A percentile compares a stretch with the other conserved stretches of the same genome.
phyloP scores from a whole-genome alignment of 805 yeast species.

The Candida endomychidarum region DNA sequence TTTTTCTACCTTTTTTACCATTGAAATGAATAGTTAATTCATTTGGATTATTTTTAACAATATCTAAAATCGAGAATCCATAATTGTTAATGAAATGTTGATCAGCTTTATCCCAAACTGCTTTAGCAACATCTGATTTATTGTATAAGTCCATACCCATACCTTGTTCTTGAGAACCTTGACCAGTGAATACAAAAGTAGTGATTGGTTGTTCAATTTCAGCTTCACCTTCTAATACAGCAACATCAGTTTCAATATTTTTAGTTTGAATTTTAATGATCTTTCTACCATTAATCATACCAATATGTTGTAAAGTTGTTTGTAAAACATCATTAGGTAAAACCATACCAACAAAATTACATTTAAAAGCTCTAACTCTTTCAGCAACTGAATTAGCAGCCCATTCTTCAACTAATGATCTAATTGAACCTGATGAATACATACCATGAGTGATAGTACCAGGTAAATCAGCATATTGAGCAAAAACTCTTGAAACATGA shows the following conservation, averaged over 20 bases:
- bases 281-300: slow-evolving; percentile 99
- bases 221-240: slow-evolving; percentile 91
- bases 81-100: slow-evolving; percentile 86
- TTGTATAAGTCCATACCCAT: slow-evolving; percentile 99
- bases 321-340: slow-evolving; percentile 89
- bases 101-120: slow-evolving; percentile 98
- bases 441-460: slow-evolving; percentile 99
- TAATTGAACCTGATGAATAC: slow-evolving; percentile 95
- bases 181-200: slow-evolving; percentile 97
- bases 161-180: slow-evolving; percentile 99
- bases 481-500: slow-evolving; percentile 94
- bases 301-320: slow-evolving; percentile 89
- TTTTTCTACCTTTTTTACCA: slow-evolving; percentile 94
- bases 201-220: slow-evolving; percentile 98
- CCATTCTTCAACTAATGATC: slow-evolving; percentile 95
- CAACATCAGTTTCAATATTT: slow-evolving; percentile 74
- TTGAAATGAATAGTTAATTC: slow-evolving; percentile 96
- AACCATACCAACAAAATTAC: slow-evolving; percentile 94
- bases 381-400: slow-evolving; percentile 97
- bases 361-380: slow-evolving; percentile 91
- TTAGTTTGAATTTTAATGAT: slow-evolving; percentile 87
- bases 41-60: slow-evolving; percentile 93
- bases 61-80: slow-evolving; percentile 95
- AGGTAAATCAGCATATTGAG: slow-evolving; percentile 88
- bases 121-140: slow-evolving; percentile 85